These are phyloP conservation scores for Xylaria venustula DNA, from an alignment of 495 filamentous ascomycete species.

Conservation along the genomic window DNA sequence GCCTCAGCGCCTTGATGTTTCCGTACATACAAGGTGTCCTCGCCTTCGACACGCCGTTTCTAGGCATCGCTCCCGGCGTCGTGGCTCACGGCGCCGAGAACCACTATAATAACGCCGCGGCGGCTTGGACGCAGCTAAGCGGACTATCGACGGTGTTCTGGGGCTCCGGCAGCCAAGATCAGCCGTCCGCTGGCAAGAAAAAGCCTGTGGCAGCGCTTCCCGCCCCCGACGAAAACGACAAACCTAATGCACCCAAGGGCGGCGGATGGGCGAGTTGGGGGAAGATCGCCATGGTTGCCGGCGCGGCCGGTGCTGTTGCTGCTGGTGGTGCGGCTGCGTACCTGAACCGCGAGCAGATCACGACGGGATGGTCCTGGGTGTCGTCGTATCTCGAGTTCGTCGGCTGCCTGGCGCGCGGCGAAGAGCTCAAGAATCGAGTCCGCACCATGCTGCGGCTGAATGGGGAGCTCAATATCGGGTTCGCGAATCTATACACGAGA, in stretches of 20 bases:
- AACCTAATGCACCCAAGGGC: conserved; percentile 42
- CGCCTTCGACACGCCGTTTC: conserved; percentile 92
- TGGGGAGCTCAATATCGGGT: conserved; percentile 58
- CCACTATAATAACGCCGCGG: conserved; percentile 72
- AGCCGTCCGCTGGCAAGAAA: conserved; percentile 8
- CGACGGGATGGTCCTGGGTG: conserved; percentile 72
- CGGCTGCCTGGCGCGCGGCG: conserved; percentile 74
- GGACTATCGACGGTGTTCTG: conserved; percentile 62
- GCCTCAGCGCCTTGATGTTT: conserved; percentile 55
- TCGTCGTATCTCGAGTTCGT: conserved; percentile 94
- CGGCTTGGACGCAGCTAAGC: conserved; percentile 65
- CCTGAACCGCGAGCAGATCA: conserved; percentile 73
- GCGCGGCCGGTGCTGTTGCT: conserved; percentile 74
- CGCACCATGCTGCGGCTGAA: conserved; percentile 56
- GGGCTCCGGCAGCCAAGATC: conserved; percentile 37
- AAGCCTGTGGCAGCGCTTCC: conserved; percentile 33
- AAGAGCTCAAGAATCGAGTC: conserved; percentile 72
- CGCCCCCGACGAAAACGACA: conserved; percentile 21
- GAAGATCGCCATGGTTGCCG: conserved; percentile 77
- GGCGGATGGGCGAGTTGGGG: conserved; percentile 66
- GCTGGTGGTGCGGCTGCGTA: conserved; percentile 89
- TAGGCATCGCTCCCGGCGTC: conserved; percentile 86
- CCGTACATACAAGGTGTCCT: conserved; percentile 80
- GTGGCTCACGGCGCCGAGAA: conserved; percentile 86
- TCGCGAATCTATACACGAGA: conserved; percentile 78